A percentile compares a stretch with the other conserved stretches of the same genome.
phyloP scores from a whole-genome alignment of 371 early-diverging fungal species.

The Actinomortierella wolfii region DNA sequence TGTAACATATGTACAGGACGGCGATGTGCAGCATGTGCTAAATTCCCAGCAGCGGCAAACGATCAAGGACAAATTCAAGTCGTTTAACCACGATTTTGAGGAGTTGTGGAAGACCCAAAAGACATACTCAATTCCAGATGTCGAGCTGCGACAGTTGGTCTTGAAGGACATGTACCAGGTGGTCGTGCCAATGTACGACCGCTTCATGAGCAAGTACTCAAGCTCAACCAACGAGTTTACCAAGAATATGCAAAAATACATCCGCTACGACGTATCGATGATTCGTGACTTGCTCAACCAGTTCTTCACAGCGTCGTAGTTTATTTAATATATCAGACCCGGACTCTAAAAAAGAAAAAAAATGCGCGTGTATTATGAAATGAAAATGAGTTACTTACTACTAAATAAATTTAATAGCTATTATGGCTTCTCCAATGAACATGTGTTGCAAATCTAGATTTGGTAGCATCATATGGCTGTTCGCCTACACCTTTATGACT shows the following conservation, averaged over 20 bases:
- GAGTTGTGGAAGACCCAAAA: constrained; percentile 74
- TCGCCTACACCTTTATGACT: no score
- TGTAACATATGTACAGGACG: constrained; percentile 72
- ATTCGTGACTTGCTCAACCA: constrained; percentile 70
- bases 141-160: constrained; percentile 72
- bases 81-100: constrained; percentile 86
- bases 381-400: no score
- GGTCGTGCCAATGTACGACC: constrained; percentile 79
- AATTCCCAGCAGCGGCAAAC: constrained; percentile 69
- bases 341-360: no score
- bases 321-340: no score
- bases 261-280: constrained; percentile 73
- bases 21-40: constrained; percentile 64
- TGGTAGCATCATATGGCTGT: no score
- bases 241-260: constrained; percentile 83
- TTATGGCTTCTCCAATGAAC: no score
- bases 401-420: no score
- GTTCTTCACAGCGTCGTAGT: constrained; percentile 67
- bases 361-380: no score
- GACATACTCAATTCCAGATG: constrained; percentile 82
- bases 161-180: constrained; percentile 76
- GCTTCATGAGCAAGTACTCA: constrained; percentile 71
- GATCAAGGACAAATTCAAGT: constrained; percentile 86
- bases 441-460: no score
- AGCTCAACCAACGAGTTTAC: constrained; percentile 62